Conservation (phyloP, 148 eudicot species). For the Beta vulgaris region DNA sequence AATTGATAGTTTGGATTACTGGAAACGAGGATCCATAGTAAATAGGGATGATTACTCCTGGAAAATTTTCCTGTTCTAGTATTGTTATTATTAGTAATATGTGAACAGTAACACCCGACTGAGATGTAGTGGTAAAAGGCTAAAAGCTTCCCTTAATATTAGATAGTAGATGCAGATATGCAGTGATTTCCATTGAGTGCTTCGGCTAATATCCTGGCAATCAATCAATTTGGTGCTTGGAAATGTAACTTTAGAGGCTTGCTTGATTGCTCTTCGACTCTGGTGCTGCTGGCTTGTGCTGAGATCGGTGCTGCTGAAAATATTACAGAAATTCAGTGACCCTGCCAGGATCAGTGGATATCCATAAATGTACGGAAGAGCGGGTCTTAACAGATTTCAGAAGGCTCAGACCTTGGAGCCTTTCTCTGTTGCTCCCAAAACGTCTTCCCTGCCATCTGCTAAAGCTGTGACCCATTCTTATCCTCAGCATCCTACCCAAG, state of each 20-base stretch:
- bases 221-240: background rate
- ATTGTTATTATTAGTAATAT: too few species aligned
- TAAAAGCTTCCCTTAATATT: too few species aligned
- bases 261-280: background rate
- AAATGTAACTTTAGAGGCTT: background rate
- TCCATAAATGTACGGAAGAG: conserved; percentile 70
- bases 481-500: conserved; percentile 33
- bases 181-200: background rate
- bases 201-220: background rate
- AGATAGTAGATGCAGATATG: background rate
- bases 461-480: conserved; percentile 22
- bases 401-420: conserved; percentile 89
- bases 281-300: background rate
- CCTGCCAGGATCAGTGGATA: background rate
- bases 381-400: conserved; percentile 87
- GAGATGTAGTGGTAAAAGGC: too few species aligned
- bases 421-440: conserved; percentile 56
- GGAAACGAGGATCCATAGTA: too few species aligned
- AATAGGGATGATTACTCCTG: too few species aligned
- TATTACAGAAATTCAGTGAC: background rate
- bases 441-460: conserved; percentile 32
- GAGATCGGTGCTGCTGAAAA: background rate
- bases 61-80: too few species aligned
- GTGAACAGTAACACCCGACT: too few species aligned
- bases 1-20: too few species aligned